Evolutionary conservation across 2,329 filamentous ascomycete genomes (phyloP), one percentile per base, ranked within the genome.

Genomic region (Phialophora tarda): DNA sequence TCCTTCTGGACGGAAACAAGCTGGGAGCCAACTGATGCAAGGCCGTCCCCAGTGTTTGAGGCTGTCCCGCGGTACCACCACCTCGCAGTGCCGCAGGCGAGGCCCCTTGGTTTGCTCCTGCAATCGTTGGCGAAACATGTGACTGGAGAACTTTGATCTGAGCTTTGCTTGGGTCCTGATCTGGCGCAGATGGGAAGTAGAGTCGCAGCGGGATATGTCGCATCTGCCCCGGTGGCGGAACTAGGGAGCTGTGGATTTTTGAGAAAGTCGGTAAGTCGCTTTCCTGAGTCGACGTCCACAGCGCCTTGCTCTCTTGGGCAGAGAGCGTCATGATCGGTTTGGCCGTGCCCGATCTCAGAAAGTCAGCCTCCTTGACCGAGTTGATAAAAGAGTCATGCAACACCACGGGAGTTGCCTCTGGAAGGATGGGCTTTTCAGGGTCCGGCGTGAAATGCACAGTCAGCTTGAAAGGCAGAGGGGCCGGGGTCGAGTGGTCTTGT

Each of bases 271-370:
- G 72, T 72, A 91, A 88, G 78, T 97, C 88, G 62, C 65, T 91
- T 72, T 91, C 86, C 76, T 89, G 84, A 50, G 96, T 91, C 10
- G 91, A 86, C 71, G 89, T 85, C 92, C 93, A 97, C 38, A 97
- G 83, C 34, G 89, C 86, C 7, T 89, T 91, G 14, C 91, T 95
- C 76, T 96, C 89, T 54, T 91, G 88, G 76, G 93, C 93, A 67
- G 90, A 92, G 74, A 97, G 82, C 62, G 88, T 89, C 92, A 97
- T 96, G 74, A 96, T 93, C 67, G 91, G 89, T 76, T 94, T 93
- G 17, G 92, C 92, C 62, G 91, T 95, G 53, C 93, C 92, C 72
- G 95, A 94, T 59, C 93, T 87, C 59, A 96, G 82, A 72, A 93
- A 96, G 78, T 97, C 93, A 32, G 93, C 93, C 83, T 91, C 89